Evolutionary conservation across 345 rosid genomes (phyloP), one percentile per base, ranked within the genome.

Genomic region (Eucalyptus brandiana): DNA sequence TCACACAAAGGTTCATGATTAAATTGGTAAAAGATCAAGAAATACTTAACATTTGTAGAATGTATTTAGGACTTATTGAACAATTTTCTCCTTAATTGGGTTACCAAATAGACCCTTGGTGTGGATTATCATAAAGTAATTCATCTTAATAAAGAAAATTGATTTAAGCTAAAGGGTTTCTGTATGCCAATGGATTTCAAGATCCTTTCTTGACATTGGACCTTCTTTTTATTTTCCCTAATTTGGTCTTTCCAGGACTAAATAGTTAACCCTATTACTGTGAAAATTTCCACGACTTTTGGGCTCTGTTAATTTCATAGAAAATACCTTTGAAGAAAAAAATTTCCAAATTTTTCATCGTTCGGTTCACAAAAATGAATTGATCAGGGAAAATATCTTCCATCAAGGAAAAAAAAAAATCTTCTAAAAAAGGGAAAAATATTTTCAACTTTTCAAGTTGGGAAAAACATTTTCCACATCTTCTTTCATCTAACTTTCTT

Each of bases 261-360:
- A 62, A 62, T 8, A 3, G 5, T 30, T 62, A 62, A 62, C 16
- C 8, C 32, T 62, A 28, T 30, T 12, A 62, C 4, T 0, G 5
- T 28, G n/a, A 30, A 30, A 62, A 62, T 28, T 56, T 24, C 17
- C 32, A 2, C 2, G 2, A 28, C 17, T 62, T 62, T 62, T 30
- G 26, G 26, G 26, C 58, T 53, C 58, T 2, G 0, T 4, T 8
- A 0, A 0, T 53, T 53, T 53, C 58, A 53, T 53, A 21, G 58
- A 53, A 19, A 53, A 53, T 19, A 53, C 26, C 58, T 21, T 51
- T 21, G 5, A 53, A 21, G 26, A 53, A 53, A 53, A 53, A 53
- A 53, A 1, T 0, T 3, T 53, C 58, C 11, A 21, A 0, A 21
- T 53, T 19, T 53, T 53, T 53, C 26, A 53, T 21, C 5, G 0